Evolutionary conservation across 306 rosid genomes (phyloP), one percentile per base, ranked within the genome.

Genomic region (Cicer cuneatum): DNA sequence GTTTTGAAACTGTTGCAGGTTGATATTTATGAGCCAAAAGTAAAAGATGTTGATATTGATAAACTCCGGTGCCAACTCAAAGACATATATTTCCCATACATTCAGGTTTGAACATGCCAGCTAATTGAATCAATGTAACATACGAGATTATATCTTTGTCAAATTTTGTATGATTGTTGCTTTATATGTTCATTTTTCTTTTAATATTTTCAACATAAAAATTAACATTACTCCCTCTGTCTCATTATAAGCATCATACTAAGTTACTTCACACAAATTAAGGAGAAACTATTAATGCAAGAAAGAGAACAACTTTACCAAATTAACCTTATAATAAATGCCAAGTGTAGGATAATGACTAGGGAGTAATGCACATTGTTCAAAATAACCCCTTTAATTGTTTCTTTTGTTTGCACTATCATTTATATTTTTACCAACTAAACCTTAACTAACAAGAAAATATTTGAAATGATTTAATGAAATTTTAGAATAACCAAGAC

Each of bases 61-160:
- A 75, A 64, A 71, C 85, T 89, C 46, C 85, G 39, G 47, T 89
- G 89, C 84, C 74, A 54, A 80, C 78, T 89, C 29, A 89, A 89
- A 79, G 91, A 89, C 68, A 85, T 87, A 45, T 89, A 89, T 68
- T 89, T 87, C 47, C 93, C 93, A 1, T 89, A 89, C 64, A 85
- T 89, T 73, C 91, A 89, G 93, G 93, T 87, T 66, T 64, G 65
- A 37, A 49, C 66, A 47, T 52, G 2, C 63, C n/a, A 7, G 19
- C 63, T 5, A 63, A 80, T 62, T 24, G 37, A 37, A 19, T 61
- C n/a, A 53, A 54, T 57, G 33, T 13, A 49, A 12, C 29, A 10
- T 5, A 57, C 8, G 7, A 57, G 14, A 38, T 39, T 35, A 49
- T 4, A 29, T 45, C 19, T 37, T 37, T 61, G 18, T 38, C 70